Base-by-base conservation (phyloP, 352 stramenopile species). In the Phytophthora ohioensis region DNA sequence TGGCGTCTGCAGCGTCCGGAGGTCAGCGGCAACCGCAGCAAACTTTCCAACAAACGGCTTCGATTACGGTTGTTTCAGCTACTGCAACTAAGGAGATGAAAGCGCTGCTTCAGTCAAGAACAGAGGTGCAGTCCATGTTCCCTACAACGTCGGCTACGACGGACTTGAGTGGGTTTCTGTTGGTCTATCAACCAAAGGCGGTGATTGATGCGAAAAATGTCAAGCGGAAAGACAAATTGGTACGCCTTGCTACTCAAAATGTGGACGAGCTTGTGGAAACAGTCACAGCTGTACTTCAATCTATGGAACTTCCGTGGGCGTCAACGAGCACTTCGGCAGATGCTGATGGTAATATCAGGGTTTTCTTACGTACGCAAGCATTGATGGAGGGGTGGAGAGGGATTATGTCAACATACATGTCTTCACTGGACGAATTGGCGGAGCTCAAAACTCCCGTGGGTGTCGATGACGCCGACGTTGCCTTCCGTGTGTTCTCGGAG, bases 1-100 rank as follows among this genome's bases (percentile, higher is more conserved):
- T 76, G 49, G 63, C 62, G 4, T 84, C 76, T 12, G 77, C 79
- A 34, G 69, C 66, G 2, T 64, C 75, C 27, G 68, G 70, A 17
- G 57, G 66, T 8, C 63, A 54, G 49, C 49, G 39, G 41, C 53
- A 66, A 41, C 34, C 62, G 32, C 59, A 69, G n/a, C 48, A 56
- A 52, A 32, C 21, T 10, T 46, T 21, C 11, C 53, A 57, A 7
- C 54, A 67, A 56, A 38, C 38, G 43, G 35, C 55, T 60, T 55
- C 67, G 43, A 32, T 67, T 68, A 27, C 55, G 21, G 35, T 62
- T 65, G 47, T 90, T 27, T 92, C 85, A n/a, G 72, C 76, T 42
- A 68, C 76, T 21, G 84, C 82, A 1, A 92, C 84, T 2, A 89
- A 81, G 52, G 85, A 91, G 53, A 57, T 87, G 57, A 86, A 80